Evolutionary conservation across 768 basidiomycete species (phyloP).

Genomic region (Krasilnikovozyma curviuscula): DNA sequence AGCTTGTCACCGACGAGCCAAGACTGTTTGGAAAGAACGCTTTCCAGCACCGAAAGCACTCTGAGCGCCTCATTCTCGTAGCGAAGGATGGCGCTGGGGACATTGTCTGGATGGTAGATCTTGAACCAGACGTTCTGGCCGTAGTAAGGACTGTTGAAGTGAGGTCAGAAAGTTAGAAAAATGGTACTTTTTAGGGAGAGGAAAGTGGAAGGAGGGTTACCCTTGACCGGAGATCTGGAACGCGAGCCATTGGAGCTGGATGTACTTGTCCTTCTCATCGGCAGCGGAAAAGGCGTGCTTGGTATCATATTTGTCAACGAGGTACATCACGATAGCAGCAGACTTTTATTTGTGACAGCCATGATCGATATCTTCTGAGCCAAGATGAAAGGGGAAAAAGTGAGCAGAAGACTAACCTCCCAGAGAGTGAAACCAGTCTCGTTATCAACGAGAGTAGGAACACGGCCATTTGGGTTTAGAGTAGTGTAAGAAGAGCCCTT

Average conservation of each 20-base stretch:
- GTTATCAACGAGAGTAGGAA: conserved; percentile 17
- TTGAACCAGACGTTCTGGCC: conserved; percentile 20
- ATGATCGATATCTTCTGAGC: conserved; percentile 13
- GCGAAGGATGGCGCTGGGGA: conserved; percentile 22
- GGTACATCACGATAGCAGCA: too few relatives aligned
- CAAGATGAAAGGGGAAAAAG: conserved; percentile 7
- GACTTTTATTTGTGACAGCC: too few relatives aligned
- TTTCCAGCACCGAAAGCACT: conserved; percentile 20
- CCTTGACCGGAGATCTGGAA: too few relatives aligned
- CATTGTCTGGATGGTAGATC: conserved; percentile 20
- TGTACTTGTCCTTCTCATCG: too few relatives aligned
- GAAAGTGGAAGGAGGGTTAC: too few relatives aligned
- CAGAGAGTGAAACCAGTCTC: conserved; percentile 13
- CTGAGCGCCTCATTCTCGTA: conserved; percentile 23
- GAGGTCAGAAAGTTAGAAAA: too few relatives aligned
- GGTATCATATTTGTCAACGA: too few relatives aligned
- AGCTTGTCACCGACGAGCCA: conserved; percentile 16
- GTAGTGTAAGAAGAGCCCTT: conserved; percentile 6
- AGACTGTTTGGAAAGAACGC: conserved; percentile 21
- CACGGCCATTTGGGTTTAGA: conserved; percentile 14
- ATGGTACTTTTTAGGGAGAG: too few relatives aligned
- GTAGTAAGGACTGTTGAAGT: conserved; percentile 15
- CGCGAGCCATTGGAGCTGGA: too few relatives aligned
- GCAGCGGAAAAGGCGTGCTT: too few relatives aligned
- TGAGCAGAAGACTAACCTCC: conserved; percentile 2